A percentile compares a stretch with the other conserved stretches of the same genome.
phyloP scores from a whole-genome alignment of 192 early-diverging fungal genomes.

The Coemansia reversa region DNA sequence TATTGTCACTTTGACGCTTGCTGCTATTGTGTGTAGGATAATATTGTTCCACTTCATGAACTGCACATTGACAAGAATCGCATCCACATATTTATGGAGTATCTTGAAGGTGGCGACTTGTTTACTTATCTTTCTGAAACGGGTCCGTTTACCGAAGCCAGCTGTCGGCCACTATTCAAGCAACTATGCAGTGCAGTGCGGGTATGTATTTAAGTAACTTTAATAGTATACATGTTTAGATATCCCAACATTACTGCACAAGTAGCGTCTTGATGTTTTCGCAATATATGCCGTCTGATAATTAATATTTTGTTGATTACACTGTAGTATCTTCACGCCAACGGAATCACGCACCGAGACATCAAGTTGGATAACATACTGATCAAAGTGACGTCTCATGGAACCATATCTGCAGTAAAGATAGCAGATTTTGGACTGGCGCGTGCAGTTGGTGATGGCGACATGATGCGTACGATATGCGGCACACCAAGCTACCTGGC shows the following conservation, averaged over 20 bases:
- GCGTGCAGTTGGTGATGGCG: constrained; percentile 44
- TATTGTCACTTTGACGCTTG: no score
- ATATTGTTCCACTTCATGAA: constrained; percentile 48
- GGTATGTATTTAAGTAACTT: constrained; percentile 5
- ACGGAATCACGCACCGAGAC: constrained; percentile 91
- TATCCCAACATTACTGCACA: no score
- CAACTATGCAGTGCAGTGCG: constrained; percentile 51
- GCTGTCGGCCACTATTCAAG: constrained; percentile 48
- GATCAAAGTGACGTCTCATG: constrained; percentile 24
- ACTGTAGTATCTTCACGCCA: constrained; percentile 73
- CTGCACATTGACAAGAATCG: constrained; percentile 45
- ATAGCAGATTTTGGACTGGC: constrained; percentile 74
- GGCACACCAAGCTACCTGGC: constrained; percentile 61
- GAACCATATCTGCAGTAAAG: constrained; percentile 27
- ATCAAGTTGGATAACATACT: constrained; percentile 84
- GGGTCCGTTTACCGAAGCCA: constrained; percentile 35
- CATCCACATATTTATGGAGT: constrained; percentile 56
- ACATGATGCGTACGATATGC: constrained; percentile 55
- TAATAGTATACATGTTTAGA: background rate
- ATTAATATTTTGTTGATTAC: no score
- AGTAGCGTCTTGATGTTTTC: no score
- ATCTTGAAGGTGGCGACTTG: constrained; percentile 51
- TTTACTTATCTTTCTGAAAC: constrained; percentile 42
- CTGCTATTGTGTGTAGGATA: constrained; percentile 2
- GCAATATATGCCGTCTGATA: no score